Evolutionary conservation across 169 alveolate species (phyloP), one percentile per base, ranked within the genome.

Genomic region (Plasmodium adleri): DNA sequence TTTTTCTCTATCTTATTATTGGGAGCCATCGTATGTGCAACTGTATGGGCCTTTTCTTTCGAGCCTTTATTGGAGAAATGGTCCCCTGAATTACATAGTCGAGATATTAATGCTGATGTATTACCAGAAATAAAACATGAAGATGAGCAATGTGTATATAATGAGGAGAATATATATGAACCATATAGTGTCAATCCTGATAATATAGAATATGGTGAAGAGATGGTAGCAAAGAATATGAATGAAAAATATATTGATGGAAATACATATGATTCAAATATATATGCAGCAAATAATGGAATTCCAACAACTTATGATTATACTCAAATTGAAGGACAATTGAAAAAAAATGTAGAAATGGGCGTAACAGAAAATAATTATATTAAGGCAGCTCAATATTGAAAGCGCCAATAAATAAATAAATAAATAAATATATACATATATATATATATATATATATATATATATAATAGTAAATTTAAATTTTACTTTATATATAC

Each of bases 61-160:
- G 97, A 95, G 90, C 97, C 97, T 6, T 86, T 95, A 76, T 88
- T 95, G 60, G 97, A 95, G 73, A 88, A 93, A 74, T 94, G 96
- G 96, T 88, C 97, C 12, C 97, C 97, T 0, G 94, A 94, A 22
- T 93, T 95, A 49, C 97, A 95, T 92, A 89, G 95, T 67, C 93
- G 97, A 70, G 95, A 94, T 63, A 92, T 95, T 15, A 94, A 95
- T 73, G 97, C 96, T 20, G 96, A 95, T 72, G 92, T 95, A 64
- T 92, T 94, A 43, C 92, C 90, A 20, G 96, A 91, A 70, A n/a
- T 76, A 49, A 76, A 76, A 64, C 66, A 76, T 56, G 88, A 64
- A 10, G 76, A 64, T 4, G 88, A 76, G 13, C 62, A 76, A n/a
- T n/a, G 88, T 39, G 88, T 52, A 63, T 76, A 76, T 47, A 76